Evolutionary conservation across 371 early-diverging fungal species (phyloP), one percentile per base, ranked within the genome.

Genomic region (Apophysomyces sp.): DNA sequence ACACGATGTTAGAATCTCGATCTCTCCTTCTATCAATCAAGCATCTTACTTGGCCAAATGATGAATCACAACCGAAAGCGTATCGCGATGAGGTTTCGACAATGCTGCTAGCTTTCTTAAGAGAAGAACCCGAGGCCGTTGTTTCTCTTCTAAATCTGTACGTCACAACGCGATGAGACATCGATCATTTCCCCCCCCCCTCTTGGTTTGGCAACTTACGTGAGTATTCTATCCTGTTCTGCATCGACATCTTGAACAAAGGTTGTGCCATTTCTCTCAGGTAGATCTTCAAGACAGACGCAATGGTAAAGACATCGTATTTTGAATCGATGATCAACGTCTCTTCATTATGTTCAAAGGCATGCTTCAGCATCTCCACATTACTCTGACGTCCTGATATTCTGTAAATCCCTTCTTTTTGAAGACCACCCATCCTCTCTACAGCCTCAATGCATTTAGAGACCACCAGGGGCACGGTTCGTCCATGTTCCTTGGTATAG

Each of bases 361-460:
- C 65, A 41, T 73, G 68, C 52, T 76, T 82, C 26, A 89, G 68
- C 24, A 78, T 74, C 56, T 77, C 75, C 5, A 86, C 75, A 57
- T 85, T 87, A 21, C 78, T 74, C 55, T 86, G 85, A 27, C 86
- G 74, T 18, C 89, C 90, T 1, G 86, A 83, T 2, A 90, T 71
- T n/a, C 90, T 73, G 63, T 90, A 90, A 40, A 90, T 84, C 11
- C 90, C 90, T 67, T 90, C 90, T 32, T 82, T 82, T 40, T 85
- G 78, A 8, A 88, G 66, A 15, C 87, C 88, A 54, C 87, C 86
- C 68, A 84, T 65, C 1, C 69, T 70, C 40, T 90, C 87, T 55
- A 90, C 76, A 3, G 87, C 85, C 16, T 83, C 76, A 7, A 85
- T 63, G 53, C 88, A 86, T 55, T 79, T 79, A 28, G 65, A 41